A percentile compares a stretch with the other conserved stretches of the same genome.
phyloP scores from a whole-genome alignment of 108 stramenopile genomes.

The Nitzschia sp. region DNA sequence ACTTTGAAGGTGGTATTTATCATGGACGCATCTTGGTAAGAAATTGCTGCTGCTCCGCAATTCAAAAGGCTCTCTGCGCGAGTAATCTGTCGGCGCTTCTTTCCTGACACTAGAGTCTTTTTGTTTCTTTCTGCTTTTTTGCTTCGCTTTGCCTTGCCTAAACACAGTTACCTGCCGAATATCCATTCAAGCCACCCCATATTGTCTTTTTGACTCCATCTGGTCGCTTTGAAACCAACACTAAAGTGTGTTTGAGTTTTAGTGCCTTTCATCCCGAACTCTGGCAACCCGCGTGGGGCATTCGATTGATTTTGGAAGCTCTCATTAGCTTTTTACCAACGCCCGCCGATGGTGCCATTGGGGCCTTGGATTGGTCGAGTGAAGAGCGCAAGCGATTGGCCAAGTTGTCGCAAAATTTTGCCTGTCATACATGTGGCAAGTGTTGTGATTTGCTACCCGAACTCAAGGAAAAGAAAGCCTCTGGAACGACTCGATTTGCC shows the following conservation, averaged over 20 bases:
- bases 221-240: constrained; percentile 94
- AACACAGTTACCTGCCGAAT: constrained; percentile 50
- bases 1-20: constrained; percentile 94
- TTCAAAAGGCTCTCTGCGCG: no score
- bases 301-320: constrained; percentile 96
- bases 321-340: constrained; percentile 95
- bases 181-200: constrained; percentile 94
- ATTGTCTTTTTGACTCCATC: constrained; percentile 95
- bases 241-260: constrained; percentile 95
- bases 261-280: constrained; percentile 96
- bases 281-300: constrained; percentile 95
- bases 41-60: no score
- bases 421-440: constrained; percentile 60
- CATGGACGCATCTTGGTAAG: constrained; percentile 90
- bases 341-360: constrained; percentile 95
- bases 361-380: constrained; percentile 89
- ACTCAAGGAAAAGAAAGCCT: constrained; percentile 27
- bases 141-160: not conserved
- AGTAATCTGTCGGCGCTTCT: no score
- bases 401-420: constrained; percentile 54
- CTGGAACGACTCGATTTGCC: constrained; percentile 42
- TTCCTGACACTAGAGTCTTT: no score
- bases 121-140: not conserved
- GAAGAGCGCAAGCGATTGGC: constrained; percentile 79
- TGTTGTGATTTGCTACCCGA: constrained; percentile 57